phyloP scores from a whole-genome alignment of 2,329 filamentous ascomycete species.

The Clarireedia monteithiana region DNA sequence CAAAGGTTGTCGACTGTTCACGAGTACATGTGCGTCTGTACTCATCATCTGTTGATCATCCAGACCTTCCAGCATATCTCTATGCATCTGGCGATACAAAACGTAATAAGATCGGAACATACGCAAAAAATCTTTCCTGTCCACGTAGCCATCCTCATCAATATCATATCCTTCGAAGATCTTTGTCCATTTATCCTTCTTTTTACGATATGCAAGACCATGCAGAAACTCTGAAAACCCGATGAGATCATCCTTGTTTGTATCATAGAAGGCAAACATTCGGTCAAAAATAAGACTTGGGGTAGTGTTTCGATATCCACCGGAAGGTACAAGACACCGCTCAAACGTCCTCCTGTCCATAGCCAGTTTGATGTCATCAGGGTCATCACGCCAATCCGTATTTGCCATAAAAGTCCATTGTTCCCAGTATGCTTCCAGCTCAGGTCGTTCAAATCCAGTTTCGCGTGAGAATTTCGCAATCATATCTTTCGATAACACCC shows the following conservation, averaged over 20 bases:
- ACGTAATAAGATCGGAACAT: conserved; percentile 92
- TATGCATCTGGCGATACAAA: conserved; percentile 81
- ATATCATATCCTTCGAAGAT: conserved; percentile 90
- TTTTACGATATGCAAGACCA: conserved; percentile 64
- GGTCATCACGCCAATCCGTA: conserved; percentile 74
- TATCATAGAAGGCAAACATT: conserved; percentile 95
- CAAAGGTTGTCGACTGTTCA: conserved; percentile 66
- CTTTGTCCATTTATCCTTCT: conserved; percentile 60
- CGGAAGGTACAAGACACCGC: conserved; percentile 79
- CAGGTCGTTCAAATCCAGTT: conserved; percentile 74
- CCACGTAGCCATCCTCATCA: conserved; percentile 78
- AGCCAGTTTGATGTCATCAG: conserved; percentile 67
- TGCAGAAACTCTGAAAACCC: conserved; percentile 87
- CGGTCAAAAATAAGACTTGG: conserved; percentile 92
- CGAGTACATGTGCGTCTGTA: conserved; percentile 66
- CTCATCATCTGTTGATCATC: conserved; percentile 73
- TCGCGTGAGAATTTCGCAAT: conserved; percentile 62
- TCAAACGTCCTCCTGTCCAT: conserved; percentile 94
- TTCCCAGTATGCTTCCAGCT: conserved; percentile 90
- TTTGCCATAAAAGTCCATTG: conserved; percentile 94
- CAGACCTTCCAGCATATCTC: conserved; percentile 70
- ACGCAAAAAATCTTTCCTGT: conserved; percentile 78
- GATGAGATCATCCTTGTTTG: conserved; percentile 80
- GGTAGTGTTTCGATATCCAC: conserved; percentile 65
- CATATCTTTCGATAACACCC: conserved; percentile 57